Evolutionary conservation across 345 rosid genomes (phyloP).

Genomic region (Ceriops zippeliana): DNA sequence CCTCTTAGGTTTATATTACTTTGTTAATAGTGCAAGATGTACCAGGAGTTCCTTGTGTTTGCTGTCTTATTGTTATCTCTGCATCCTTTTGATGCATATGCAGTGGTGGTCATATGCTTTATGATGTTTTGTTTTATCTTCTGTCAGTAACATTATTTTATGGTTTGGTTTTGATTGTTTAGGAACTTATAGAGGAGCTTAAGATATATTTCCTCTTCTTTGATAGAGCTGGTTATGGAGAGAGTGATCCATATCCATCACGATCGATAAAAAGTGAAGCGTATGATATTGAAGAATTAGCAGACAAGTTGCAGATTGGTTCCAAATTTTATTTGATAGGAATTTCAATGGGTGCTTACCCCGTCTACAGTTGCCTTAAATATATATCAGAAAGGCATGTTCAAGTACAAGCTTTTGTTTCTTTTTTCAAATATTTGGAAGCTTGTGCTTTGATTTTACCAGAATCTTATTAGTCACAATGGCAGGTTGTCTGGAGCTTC

Average conservation of each 20-base stretch:
- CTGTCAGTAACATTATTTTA: neutral
- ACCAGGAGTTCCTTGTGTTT: neutral
- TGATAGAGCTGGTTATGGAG: conserved; percentile 94
- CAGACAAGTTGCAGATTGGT: conserved; percentile 71
- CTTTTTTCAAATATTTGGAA: neutral
- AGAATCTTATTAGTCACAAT: conserved; percentile 1
- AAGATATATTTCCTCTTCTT: conserved; percentile 56
- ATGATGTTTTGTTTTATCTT: neutral
- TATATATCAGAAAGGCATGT: conserved; percentile 73
- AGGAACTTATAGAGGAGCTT: conserved; percentile 66
- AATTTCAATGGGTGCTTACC: conserved; percentile 74
- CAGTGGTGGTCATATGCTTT: no score
- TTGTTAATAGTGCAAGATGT: neutral
- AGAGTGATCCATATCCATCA: conserved; percentile 82
- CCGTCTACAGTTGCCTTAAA: conserved; percentile 65
- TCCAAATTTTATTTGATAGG: conserved; percentile 71
- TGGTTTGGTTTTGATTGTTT: conserved; percentile 16
- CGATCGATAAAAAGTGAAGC: conserved; percentile 78
- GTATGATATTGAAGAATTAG: conserved; percentile 75
- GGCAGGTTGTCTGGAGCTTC: conserved; percentile 61
- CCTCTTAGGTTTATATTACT: neutral
- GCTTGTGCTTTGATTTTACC: neutral
- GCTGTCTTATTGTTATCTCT: no score
- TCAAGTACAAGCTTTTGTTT: conserved; percentile 11
- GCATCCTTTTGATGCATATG: no score